Evolutionary conservation across 805 yeast genomes (phyloP), one percentile per base, ranked within the genome.

Genomic region (Barnettozyma salicaria): DNA sequence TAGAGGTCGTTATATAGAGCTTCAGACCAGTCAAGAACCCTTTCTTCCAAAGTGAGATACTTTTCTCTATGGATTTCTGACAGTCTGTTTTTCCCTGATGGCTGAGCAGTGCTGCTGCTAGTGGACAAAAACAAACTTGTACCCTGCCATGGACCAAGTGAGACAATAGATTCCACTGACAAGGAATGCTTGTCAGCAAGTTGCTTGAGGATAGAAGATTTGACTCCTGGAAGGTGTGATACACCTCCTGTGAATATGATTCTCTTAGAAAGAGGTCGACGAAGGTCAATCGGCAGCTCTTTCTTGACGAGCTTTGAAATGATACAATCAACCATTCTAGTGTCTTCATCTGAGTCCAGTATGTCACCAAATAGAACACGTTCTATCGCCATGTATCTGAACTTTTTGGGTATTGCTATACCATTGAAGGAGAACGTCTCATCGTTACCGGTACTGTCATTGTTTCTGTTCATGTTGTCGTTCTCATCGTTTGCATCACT

Each of bases 221-320:
- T 54, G 14, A 53, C 36, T 0, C 59, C 59, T 6, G 54, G 52
- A 5, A 54, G 38, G 0, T 33, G 23, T 2, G 56, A 47, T 0
- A 51, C 26, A 1, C 55, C 55, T 9, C 59, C 59, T 1, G 57
- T 53, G 40, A 54, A 44, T 5, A 54, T 47, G 3, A 54, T 29
- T 6, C 30, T 45, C 4, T 36, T 13, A 2, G 41, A 28, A 17
- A 54, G 30, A 3, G 36, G 27, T 0, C 28, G 28, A 10, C 50
- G 40, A 2, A 53, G 33, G 25, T 54, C 59, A 6, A 51, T 45
- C 19, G 34, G 21, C 13, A 39, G 8, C 19, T 35, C 33, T 17
- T 32, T 30, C 10, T 26, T 12, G 10, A 47, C 35, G 4, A 43
- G 30, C 7, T 36, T 30, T 7, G 14, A 5, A 3, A 47, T 37